phyloP scores from a whole-genome alignment of 148 eudicot genomes.

The Nepenthes gracilis region DNA sequence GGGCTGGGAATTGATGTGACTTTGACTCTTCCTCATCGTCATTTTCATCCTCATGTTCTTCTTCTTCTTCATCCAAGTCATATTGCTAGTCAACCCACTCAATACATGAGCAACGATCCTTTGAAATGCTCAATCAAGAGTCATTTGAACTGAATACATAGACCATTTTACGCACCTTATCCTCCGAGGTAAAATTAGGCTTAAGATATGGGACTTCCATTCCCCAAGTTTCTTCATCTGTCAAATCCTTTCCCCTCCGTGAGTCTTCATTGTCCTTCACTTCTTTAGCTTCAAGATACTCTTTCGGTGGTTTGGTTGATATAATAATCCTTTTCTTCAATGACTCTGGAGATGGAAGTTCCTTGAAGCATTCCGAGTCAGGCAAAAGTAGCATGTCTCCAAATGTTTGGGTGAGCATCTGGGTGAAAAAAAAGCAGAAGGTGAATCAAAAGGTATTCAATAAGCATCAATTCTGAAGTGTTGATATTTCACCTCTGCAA shows the following conservation, averaged over 20 bases:
- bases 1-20: slow-evolving; percentile 29
- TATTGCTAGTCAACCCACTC: slow-evolving; percentile 14
- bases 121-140: slow-evolving; percentile 3
- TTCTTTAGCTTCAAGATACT: slow-evolving; percentile 44
- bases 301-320: slow-evolving; percentile 92
- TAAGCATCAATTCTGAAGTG: neutral
- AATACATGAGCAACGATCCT: slow-evolving; percentile 1
- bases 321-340: slow-evolving; percentile 57
- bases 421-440: slow-evolving; percentile 6
- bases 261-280: slow-evolving; percentile 23
- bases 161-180: slow-evolving; percentile 28
- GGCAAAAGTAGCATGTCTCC: slow-evolving; percentile 68
- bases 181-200: slow-evolving; percentile 7
- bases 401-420: slow-evolving; percentile 86
- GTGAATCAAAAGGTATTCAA: neutral
- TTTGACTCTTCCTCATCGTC: slow-evolving; percentile 22
- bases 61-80: slow-evolving; percentile 39
- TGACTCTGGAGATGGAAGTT: slow-evolving; percentile 74
- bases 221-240: slow-evolving; percentile 72
- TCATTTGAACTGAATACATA: neutral
- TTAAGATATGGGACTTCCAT: slow-evolving; percentile 40
- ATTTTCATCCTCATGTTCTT: slow-evolving; percentile 38
- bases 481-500: slow-evolving; percentile 47
- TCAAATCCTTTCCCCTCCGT: slow-evolving; percentile 22
- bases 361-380: slow-evolving; percentile 46